phyloP scores from a whole-genome alignment of 768 basidiomycete genomes.

The Mycena amicta region DNA sequence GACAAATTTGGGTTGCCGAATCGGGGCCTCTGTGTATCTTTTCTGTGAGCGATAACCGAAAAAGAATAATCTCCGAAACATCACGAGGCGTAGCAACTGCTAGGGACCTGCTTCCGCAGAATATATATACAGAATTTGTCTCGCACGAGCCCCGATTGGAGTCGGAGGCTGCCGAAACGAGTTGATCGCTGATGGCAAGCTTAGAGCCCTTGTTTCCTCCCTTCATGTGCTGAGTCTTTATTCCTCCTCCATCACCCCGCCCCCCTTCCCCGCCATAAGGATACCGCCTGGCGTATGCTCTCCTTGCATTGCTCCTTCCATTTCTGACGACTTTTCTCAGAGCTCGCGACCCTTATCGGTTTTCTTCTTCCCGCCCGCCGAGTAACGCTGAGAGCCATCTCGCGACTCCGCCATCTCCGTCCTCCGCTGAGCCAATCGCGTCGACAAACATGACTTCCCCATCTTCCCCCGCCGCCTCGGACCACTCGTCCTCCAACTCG shows the following conservation, averaged over 20 bases:
- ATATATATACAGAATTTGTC: not conserved
- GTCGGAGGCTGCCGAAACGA: not conserved
- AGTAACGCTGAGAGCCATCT: constrained; percentile 70
- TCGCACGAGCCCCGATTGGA: not conserved
- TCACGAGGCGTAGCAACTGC: not conserved
- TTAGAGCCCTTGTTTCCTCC: not conserved
- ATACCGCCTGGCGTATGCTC: constrained; percentile 50
- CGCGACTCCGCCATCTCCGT: constrained; percentile 45
- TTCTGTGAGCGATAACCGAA: not conserved
- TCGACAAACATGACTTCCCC: constrained; percentile 25
- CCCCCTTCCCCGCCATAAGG: constrained; percentile 48
- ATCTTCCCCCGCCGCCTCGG: constrained; percentile 20
- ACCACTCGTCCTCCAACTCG: constrained; percentile 22
- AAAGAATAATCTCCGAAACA: not conserved
- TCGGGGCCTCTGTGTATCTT: not conserved
- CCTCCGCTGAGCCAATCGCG: constrained; percentile 50
- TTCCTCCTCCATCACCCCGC: constrained; percentile 32
- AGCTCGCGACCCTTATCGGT: constrained; percentile 96
- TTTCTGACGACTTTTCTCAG: constrained; percentile 36
- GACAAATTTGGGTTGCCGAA: not conserved
- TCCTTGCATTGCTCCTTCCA: constrained; percentile 21
- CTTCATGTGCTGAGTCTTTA: constrained; percentile 9
- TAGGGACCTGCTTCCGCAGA: not conserved
- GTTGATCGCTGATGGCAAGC: not conserved
- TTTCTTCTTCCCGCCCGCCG: constrained; percentile 55